Evolutionary conservation across 768 basidiomycete genomes (phyloP), one percentile per base, ranked within the genome.

Genomic region (Phaeotremella skinneri): DNA sequence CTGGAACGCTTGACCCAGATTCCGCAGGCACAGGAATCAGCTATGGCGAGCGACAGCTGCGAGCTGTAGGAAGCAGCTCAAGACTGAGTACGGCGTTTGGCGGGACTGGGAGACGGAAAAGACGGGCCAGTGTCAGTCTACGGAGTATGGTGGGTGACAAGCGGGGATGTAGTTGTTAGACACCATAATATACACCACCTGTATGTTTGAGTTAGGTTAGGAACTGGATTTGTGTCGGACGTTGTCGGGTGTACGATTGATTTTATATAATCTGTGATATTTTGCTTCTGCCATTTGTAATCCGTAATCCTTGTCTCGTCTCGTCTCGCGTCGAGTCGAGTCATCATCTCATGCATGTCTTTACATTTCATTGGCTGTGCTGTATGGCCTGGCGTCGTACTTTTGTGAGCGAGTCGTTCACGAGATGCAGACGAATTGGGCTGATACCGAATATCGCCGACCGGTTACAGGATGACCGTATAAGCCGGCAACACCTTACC

Each of bases 21-120:
- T 88, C 89, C 72, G 85, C 90, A 16, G 94, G 91, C 0, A 92
- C 90, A 61, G 96, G 96, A 21, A 91, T 99, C 45, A 91, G 89
- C 70, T 99, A 96, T 72, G 96, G 96, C 7, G 96, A 97, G 76
- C 83, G 96, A 59, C 89, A 91, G 23, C 81, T 98, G 30, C 83
- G 91, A 56, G 83, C 94, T 69, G 90, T 97, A 30, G 91, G 87
- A 62, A 90, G 89, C 75, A 88, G 88, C n/a, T 90, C 89, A 69
- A 85, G 89, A 56, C 79, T 92, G 68, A 90, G 89, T 73, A 89
- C 90, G 74, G 65, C 66, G 17, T 72, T 70, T 49, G 67, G 68
- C 14, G 52, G 61, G 4, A 52, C 49, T 17, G 2, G 52, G 30
- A 52, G 66, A 6, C 60, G 70, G 55, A 63, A 64, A 31, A 37